Base-by-base conservation (phyloP, 306 rosid genomes). In the Prunus fruticosa region DNA sequence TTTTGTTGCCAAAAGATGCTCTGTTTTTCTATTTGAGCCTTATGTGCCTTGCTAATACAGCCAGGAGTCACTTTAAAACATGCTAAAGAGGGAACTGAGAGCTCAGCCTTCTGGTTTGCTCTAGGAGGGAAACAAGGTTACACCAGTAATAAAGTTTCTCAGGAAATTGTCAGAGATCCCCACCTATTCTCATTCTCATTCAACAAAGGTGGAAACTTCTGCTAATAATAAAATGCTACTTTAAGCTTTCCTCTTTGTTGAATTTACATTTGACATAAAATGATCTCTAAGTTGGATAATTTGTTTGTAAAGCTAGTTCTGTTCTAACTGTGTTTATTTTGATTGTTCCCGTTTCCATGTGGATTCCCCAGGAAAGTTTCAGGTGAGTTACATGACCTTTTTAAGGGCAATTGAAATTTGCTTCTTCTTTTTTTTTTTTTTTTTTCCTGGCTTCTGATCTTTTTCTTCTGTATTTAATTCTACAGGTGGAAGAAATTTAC, bases 71-170 rank as follows among this genome's bases (percentile, higher is more conserved):
- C 89, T 68, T 56, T 88, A 73, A 96, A 96, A 87, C 93, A 88
- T 84, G 91, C 98, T 14, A 96, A 96, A 86, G 99, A 96, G 86
- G 98, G 98, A 80, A 96, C 98, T 78, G 99, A 96, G 88, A 96
- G 90, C 89, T 92, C 99, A 74, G 61, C 93, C 68, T 96, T 96
- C 91, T 96, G 99, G 99, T 89, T 71, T 86, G 86, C 97, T 32
- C 89, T 92, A 73, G 99, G 99, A 72, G 99, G 99, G 68, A 96
- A 96, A 86, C 96, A 96, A 87, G 86, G 82, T 78, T 86, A 87
- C 86, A 88, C 81, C 76, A 83, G 90, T 79, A 92, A 91, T 86
- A 96, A 89, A 70, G 82, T 69, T 77, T 52, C 88, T 51, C 83
- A 77, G 62, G 99, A 96, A 66, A 64, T 82, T 71, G 86, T 84